Conservation (phyloP, 2,329 filamentous ascomycete genomes). For the Hypoxylon sp. region DNA sequence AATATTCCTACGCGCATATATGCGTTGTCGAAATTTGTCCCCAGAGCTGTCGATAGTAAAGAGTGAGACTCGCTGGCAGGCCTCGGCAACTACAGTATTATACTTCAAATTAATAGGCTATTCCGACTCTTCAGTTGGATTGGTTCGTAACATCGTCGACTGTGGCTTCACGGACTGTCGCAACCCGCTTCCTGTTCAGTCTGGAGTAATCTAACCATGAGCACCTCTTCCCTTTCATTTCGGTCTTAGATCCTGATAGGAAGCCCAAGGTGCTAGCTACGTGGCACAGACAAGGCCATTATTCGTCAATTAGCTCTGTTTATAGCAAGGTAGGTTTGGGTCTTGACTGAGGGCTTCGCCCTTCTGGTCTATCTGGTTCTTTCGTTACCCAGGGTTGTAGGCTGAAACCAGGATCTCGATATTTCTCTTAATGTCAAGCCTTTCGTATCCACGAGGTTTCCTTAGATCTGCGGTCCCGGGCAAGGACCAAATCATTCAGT, state of each 20-base stretch:
- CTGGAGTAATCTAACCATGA: not conserved
- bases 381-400: constrained; percentile 1
- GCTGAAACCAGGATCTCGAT: not conserved
- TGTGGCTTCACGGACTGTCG: constrained; percentile 1
- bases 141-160: constrained; percentile 5
- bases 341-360: not conserved
- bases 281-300: not conserved
- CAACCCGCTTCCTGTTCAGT: not conserved
- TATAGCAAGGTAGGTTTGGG: not conserved
- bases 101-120: constrained; percentile 1
- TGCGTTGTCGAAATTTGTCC: constrained; percentile 3
- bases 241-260: constrained; percentile 10
- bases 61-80: not conserved
- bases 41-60: not conserved
- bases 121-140: not conserved
- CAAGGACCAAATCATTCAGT: not conserved
- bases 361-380: constrained; percentile 3
- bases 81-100: not conserved
- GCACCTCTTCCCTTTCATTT: not conserved
- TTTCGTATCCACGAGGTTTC: not conserved
- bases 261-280: not conserved
- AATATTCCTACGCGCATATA: constrained; percentile 3
- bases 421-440: not conserved
- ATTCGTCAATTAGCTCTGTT: constrained; percentile 4
- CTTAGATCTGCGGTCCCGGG: not conserved